Base-by-base conservation (phyloP, 1,284 basidiomycete species). In the Malassezia yamatoensis region DNA sequence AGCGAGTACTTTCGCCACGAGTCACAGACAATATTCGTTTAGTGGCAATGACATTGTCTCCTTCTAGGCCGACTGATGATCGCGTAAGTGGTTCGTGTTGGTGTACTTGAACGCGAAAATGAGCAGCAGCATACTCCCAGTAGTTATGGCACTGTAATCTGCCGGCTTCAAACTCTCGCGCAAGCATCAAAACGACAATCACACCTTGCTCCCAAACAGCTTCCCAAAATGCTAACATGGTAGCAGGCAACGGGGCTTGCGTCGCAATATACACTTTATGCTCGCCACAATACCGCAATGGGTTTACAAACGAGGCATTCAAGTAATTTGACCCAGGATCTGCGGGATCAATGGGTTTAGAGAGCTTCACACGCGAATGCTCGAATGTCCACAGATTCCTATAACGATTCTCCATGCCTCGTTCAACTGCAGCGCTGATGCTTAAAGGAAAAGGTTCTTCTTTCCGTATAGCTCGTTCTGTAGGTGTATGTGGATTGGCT, bases 351-450 rank as follows among this genome's bases (percentile, higher is more conserved):
- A 57, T 53, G 4, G 65, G 64, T 40, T 54, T 52, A 18, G 43
- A 39, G 15, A 69, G 59, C 45, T 65, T 62, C 3, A 76, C 70
- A n/a, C 73, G 69, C 42, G 66, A 84, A 71, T 90, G 88, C 69
- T 94, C 90, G 68, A 91, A 96, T 0, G 90, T 90, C 90, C 90
- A 96, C 53, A 96, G 93, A 71, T 96, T 88, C 68, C 90, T 90
- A 74, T 75, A 80, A 12, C 77, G 66, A 67, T 96, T 96, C 79
- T 96, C 91, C 11, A 83, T 81, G 11, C 93, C 93, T 64, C 93
- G 88, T 77, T 96, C 93, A 4, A 98, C 82, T 2, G 89, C 93
- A 4, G 93, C 93, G 0, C 88, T 90, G 64, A 98, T 98, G 58
- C 88, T 90, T 76, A 86, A 96, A 10, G 69, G 91, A 83, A 79